phyloP scores from a whole-genome alignment of 2,329 filamentous ascomycete genomes.

The Pezicula radicicola region DNA sequence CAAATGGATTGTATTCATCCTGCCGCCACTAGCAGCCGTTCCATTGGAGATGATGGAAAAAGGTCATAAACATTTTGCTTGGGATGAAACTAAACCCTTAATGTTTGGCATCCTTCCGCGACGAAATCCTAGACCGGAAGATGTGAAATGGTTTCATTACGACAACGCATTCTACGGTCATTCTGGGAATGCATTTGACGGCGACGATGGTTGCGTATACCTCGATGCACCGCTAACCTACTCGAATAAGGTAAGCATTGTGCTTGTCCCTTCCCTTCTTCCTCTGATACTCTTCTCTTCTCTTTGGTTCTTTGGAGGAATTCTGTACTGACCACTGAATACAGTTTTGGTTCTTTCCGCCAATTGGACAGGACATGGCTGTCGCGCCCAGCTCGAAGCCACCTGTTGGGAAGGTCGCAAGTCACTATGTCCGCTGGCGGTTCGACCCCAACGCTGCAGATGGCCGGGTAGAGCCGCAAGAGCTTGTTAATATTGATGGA shows the following conservation, averaged over 20 bases:
- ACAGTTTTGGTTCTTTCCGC: not conserved
- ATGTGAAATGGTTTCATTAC: not conserved
- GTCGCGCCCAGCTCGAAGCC: not conserved
- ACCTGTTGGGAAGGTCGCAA: too few species aligned
- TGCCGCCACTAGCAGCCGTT: conserved; percentile 30
- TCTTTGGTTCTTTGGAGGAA: too few species aligned
- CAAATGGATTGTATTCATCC: conserved; percentile 33
- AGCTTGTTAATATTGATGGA: not conserved
- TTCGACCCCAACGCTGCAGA: conserved; percentile 44
- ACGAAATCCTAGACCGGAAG: not conserved
- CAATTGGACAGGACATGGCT: not conserved
- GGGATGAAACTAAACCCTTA: not conserved
- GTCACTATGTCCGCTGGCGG: not conserved
- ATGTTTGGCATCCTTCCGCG: not conserved
- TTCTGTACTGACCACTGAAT: too few species aligned
- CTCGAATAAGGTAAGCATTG: not conserved
- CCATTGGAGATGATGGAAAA: not conserved
- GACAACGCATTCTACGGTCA: not conserved
- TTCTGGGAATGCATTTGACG: not conserved
- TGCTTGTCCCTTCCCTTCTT: too few species aligned
- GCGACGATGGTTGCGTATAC: not conserved
- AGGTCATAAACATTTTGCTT: not conserved
- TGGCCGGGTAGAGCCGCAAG: not conserved
- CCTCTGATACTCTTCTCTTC: too few species aligned
- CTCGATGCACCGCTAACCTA: not conserved